Percentiles rank a stretch among this genome's conserved stretches.
Evolutionary conservation across 1,284 basidiomycete species (phyloP).

Genomic region (Lentinus polychrous): DNA sequence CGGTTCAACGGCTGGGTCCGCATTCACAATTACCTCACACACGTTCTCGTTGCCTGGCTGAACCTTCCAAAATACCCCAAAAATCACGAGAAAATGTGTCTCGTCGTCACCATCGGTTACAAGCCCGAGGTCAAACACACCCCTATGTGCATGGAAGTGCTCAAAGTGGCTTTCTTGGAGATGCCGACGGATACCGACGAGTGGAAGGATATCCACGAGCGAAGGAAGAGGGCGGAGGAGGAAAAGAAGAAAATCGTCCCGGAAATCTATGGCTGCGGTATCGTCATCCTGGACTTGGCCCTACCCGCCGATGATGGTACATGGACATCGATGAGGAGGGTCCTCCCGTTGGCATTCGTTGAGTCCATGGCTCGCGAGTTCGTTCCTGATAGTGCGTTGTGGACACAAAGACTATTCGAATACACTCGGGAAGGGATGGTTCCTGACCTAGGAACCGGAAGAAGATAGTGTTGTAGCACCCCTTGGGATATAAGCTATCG

Average conservation of each 20-base stretch:
- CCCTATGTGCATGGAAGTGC: background rate
- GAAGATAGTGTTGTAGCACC: too few relatives aligned
- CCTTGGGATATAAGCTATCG: too few relatives aligned
- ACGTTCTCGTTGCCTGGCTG: background rate
- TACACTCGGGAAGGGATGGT: too few relatives aligned
- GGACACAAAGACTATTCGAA: too few relatives aligned
- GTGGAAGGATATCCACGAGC: background rate
- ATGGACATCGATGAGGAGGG: too few relatives aligned
- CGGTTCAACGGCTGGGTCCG: background rate
- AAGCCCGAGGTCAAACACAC: background rate
- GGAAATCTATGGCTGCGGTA: background rate
- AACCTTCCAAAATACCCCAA: background rate
- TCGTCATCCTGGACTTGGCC: background rate
- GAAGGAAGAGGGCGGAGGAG: background rate
- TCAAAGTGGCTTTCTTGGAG: background rate
- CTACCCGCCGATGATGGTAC: too few relatives aligned
- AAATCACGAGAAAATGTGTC: background rate
- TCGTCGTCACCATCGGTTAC: background rate
- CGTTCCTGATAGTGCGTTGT: too few relatives aligned
- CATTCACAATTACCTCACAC: background rate
- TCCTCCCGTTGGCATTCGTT: too few relatives aligned
- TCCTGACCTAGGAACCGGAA: too few relatives aligned
- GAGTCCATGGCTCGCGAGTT: too few relatives aligned
- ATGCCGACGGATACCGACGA: background rate
- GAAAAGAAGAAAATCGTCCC: background rate